Conservation (phyloP, 495 filamentous ascomycete species). For the Darksidea phi region DNA sequence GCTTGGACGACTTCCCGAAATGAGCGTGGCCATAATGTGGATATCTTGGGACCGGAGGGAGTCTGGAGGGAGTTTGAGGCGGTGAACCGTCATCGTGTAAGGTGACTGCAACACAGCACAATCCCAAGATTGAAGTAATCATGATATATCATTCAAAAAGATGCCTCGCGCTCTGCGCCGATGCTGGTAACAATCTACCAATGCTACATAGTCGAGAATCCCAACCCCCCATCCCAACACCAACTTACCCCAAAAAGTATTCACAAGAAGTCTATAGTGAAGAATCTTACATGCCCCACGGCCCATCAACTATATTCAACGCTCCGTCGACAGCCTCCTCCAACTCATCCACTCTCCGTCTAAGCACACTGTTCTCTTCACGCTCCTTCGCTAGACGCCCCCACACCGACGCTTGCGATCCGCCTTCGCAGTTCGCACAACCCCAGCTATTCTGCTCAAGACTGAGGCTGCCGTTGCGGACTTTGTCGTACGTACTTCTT, state of each 20-base stretch:
- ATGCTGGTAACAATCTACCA: no score
- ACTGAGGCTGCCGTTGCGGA: slow-evolving; percentile 7
- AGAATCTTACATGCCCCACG: slow-evolving; percentile 17
- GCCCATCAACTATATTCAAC: slow-evolving; percentile 40
- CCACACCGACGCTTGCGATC: slow-evolving; percentile 32
- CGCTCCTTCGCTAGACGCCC: slow-evolving; percentile 30
- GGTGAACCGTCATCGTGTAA: no score
- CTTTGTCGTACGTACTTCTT: slow-evolving; percentile 29
- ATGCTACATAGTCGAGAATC: no score
- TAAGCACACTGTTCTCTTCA: slow-evolving; percentile 37
- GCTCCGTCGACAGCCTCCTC: slow-evolving; percentile 40
- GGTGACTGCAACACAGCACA: no score
- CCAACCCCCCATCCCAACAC: no score
- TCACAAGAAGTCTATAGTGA: neutral
- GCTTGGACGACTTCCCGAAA: no score
- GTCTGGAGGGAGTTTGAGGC: no score
- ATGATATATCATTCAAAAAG: no score
- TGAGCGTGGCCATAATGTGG: no score
- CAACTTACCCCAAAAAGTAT: neutral
- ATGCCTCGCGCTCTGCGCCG: no score
- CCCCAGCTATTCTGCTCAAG: slow-evolving; percentile 32
- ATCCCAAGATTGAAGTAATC: no score
- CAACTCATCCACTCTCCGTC: slow-evolving; percentile 35
- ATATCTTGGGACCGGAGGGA: no score
- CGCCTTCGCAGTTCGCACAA: slow-evolving; percentile 36